These are phyloP conservation scores for Kwoniella bestiolae DNA, from an alignment of 768 basidiomycete genomes.

Conservation along the genomic window DNA sequence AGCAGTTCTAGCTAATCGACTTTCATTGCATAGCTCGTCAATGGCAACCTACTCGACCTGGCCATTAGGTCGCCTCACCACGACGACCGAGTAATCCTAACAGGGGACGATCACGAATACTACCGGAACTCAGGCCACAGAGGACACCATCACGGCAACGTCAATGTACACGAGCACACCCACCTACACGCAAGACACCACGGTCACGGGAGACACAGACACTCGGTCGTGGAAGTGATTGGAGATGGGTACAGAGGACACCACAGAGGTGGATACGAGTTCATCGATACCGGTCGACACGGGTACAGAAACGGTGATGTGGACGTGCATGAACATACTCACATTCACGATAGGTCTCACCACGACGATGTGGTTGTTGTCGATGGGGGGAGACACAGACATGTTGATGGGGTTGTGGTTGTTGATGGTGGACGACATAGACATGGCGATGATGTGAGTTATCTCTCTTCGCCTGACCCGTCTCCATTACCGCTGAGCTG, in stretches of 20 bases:
- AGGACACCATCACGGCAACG: not conserved
- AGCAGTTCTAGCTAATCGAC: no score
- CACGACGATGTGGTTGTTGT: not conserved
- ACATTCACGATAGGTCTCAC: constrained; percentile 18
- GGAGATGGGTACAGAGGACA: constrained; percentile 18
- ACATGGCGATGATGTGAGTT: constrained; percentile 22
- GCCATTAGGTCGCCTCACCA: constrained; percentile 18
- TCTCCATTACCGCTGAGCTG: not conserved
- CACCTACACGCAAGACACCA: constrained; percentile 13
- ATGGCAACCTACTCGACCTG: constrained; percentile 12
- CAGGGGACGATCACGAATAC: constrained; percentile 16
- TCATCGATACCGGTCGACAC: constrained; percentile 8
- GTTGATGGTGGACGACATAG: constrained; percentile 7
- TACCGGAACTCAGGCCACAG: constrained; percentile 14
- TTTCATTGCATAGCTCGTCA: not conserved
- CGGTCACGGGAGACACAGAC: constrained; percentile 6
- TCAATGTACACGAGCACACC: constrained; percentile 4
- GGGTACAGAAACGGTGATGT: constrained; percentile 3
- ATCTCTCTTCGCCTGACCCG: not conserved
- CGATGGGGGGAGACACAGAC: constrained; percentile 1
- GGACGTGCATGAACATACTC: constrained; percentile 11
- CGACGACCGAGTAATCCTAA: constrained; percentile 1
- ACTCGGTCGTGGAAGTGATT: constrained; percentile 23
- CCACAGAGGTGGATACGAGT: constrained; percentile 8
- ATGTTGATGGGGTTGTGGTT: constrained; percentile 10